Evolutionary conservation across 2,329 filamentous ascomycete species (phyloP), one percentile per base, ranked within the genome.

Genomic region (Sporothrix pseudoabietina): DNA sequence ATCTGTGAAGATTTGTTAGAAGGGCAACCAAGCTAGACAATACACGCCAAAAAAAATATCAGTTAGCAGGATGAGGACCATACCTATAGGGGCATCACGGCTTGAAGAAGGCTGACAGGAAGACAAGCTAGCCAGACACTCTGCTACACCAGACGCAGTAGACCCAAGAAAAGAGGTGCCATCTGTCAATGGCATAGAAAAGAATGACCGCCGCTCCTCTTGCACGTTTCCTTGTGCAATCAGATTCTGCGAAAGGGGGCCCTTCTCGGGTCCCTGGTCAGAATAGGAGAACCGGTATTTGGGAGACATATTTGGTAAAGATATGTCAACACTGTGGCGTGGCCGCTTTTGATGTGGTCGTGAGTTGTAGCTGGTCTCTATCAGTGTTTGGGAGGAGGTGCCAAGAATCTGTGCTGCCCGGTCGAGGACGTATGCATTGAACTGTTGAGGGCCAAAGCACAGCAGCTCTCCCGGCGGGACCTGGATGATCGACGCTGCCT

Each of bases 71-170:
- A 30, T 26, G 52, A 12, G 9, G 3, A 1, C 12, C 81, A 72
- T 78, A 84, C 82, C 79, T 78, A 79, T 76, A 35, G 75, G 72
- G 55, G 81, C 75, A 35, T 81, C 80, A 76, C 79, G 80, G 30
- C 78, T 76, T 59, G 79, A 78, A 71, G 80, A 82, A n/a, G 81
- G 78, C 41, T 79, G 76, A 72, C 82, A 84, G 70, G 82, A 73
- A 39, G 79, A 75, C 54, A 83, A 79, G 73, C 77, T 80, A 41
- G 74, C 7, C 73, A 68, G 55, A 71, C 70, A 74, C 65, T 72
- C 22, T 71, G 71, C n/a, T 68, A 75, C 55, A 0, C 69, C 65
- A 3, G 73, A 71, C 1, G 73, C 71, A 2, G 74, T 72, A 3
- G 69, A 32, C 14, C 61, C 69, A 4, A 75, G 47, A 44, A 75